Percentiles rank a stretch among this genome's conserved stretches.
These are phyloP conservation scores for Candolleomyces efflorescens DNA, from an alignment of 768 basidiomycete genomes.

Conservation along the genomic window DNA sequence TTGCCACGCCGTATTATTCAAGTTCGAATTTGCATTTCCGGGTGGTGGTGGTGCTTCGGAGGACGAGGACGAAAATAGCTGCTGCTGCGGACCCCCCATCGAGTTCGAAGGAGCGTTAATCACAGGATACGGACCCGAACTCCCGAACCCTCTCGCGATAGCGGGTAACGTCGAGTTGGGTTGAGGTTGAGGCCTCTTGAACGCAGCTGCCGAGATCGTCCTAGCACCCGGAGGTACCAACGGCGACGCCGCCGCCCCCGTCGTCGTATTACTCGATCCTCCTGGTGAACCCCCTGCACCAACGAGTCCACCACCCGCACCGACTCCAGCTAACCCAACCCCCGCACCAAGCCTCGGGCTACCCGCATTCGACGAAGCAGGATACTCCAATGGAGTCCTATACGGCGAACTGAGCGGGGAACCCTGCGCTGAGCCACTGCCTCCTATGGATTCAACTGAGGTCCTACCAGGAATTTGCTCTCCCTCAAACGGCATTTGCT, in stretches of 20 bases:
- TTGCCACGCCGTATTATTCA: too few species aligned
- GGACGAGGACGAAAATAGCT: too few species aligned
- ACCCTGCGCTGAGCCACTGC: conserved; percentile 16
- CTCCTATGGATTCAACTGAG: neutral
- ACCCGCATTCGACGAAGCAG: conserved; percentile 17
- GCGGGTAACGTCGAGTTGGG: conserved; percentile 11
- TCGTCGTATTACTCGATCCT: too few species aligned
- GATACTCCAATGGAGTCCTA: conserved; percentile 47
- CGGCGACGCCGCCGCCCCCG: conserved; percentile 9
- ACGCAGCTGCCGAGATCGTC: conserved; percentile 75
- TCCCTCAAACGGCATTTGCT: conserved; percentile 21
- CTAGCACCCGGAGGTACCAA: conserved; percentile 35
- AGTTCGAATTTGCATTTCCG: too few species aligned
- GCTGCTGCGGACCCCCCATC: too few species aligned
- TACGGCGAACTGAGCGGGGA: conserved; percentile 22
- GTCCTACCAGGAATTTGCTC: neutral
- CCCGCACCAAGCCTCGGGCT: conserved; percentile 14
- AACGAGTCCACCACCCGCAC: neutral
- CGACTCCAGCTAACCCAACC: conserved; percentile 6
- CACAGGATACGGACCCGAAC: too few species aligned
- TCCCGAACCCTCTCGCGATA: too few species aligned
- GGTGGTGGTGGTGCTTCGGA: too few species aligned
- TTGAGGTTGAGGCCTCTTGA: conserved; percentile 45
- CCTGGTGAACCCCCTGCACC: neutral
- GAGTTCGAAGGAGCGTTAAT: too few species aligned